These are phyloP conservation scores for Phylloboletellus chloephorus DNA, from an alignment of 1,284 basidiomycete species.

Conservation along the genomic window DNA sequence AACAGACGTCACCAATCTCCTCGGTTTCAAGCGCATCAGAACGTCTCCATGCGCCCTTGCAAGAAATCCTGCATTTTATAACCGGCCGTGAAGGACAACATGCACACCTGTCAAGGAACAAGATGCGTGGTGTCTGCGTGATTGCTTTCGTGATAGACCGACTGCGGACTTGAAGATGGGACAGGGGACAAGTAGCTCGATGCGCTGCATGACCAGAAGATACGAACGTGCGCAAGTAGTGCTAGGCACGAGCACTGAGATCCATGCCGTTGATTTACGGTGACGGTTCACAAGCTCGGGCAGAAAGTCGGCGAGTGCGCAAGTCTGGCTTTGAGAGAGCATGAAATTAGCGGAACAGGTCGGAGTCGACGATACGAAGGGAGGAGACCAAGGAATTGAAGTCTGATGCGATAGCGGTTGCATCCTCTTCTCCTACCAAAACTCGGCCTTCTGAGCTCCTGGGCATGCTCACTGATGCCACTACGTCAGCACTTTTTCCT, in stretches of 20 bases:
- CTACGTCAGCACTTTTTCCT: constrained; percentile 67
- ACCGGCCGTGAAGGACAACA: too few relatives aligned
- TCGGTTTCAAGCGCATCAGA: background rate
- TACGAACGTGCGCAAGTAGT: too few relatives aligned
- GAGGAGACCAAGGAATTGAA: constrained; percentile 58
- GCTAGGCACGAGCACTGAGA: background rate
- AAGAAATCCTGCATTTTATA: background rate
- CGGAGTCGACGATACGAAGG: constrained; percentile 67
- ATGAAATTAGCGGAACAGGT: constrained; percentile 58
- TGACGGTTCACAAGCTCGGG: background rate
- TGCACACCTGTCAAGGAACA: constrained; percentile 1
- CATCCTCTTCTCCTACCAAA: constrained; percentile 34
- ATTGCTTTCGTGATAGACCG: background rate
- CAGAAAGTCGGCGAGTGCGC: background rate
- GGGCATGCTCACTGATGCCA: constrained; percentile 79
- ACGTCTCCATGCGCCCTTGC: background rate
- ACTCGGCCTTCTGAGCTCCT: constrained; percentile 41
- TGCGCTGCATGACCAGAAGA: too few relatives aligned
- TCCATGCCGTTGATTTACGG: background rate
- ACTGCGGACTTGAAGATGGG: background rate
- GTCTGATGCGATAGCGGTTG: constrained; percentile 37
- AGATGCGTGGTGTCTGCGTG: constrained; percentile 1
- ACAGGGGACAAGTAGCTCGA: background rate
- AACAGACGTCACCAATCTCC: background rate
- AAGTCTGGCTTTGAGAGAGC: background rate